Evolutionary conservation across 202 grass and related monocot genomes (phyloP).

Genomic region (Zizania palustris): DNA sequence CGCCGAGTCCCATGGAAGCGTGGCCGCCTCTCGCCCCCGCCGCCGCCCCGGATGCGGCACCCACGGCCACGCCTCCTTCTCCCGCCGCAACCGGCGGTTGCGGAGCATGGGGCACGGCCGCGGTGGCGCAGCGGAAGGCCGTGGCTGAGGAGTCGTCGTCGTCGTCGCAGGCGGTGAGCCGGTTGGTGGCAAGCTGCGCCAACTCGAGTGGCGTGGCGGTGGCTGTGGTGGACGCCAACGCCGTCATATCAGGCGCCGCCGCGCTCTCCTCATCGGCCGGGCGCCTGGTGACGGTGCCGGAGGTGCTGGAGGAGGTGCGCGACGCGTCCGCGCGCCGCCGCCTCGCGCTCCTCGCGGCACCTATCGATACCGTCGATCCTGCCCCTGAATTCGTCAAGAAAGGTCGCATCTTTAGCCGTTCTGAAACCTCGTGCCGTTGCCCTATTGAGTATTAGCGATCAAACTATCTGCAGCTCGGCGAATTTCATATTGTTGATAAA

Average conservation of each 20-base stretch:
- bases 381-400: conserved; percentile 77
- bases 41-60: conserved; percentile 5
- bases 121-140: conserved; percentile 33
- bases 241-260: conserved; percentile 70
- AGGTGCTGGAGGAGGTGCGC: conserved; percentile 85
- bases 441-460: neutral
- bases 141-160: conserved; percentile 40
- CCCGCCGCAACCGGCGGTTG: neutral
- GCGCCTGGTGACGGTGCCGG: conserved; percentile 71
- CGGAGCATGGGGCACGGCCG: conserved; percentile 28
- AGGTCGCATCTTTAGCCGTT: conserved; percentile 42
- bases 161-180: conserved; percentile 45
- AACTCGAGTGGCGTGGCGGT: conserved; percentile 56
- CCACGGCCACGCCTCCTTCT: neutral
- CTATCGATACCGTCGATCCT: conserved; percentile 78
- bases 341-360: conserved; percentile 53
- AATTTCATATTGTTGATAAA: neutral
- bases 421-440: neutral
- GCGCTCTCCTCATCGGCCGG: conserved; percentile 56
- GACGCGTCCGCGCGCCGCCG: conserved; percentile 72
- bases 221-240: conserved; percentile 90
- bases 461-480: neutral
- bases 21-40: conserved; percentile 50
- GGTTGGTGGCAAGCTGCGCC: conserved; percentile 56
- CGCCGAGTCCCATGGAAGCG: neutral